Conservation (phyloP, 371 early-diverging fungal species). For the Circinella minor region DNA sequence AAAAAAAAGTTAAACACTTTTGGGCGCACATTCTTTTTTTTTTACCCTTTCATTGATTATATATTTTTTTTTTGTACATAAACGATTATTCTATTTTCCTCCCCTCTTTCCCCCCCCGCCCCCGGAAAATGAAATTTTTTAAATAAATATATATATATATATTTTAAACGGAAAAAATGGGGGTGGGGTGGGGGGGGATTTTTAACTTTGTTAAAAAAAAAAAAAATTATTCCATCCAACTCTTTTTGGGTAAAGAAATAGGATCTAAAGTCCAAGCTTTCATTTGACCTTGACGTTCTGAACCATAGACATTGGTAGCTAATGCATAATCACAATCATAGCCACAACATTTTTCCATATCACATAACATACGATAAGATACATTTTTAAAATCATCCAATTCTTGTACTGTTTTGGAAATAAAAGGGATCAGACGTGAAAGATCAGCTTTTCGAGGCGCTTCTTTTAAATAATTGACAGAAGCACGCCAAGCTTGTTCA, state of each 20-base stretch:
- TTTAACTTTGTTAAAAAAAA: too few species aligned
- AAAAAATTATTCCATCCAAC: conserved; percentile 14
- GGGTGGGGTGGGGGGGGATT: too few species aligned
- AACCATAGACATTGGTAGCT: conserved; percentile 16
- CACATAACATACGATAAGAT: conserved; percentile 19
- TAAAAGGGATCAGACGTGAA: conserved; percentile 17
- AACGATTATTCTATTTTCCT: conserved; percentile 1
- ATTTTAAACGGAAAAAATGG: too few species aligned
- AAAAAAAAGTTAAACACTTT: too few species aligned
- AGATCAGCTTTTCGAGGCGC: conserved; percentile 23
- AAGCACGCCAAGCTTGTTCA: neutral
- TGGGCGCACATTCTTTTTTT: too few species aligned
- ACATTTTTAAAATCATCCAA: conserved; percentile 15
- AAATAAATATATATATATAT: too few species aligned
- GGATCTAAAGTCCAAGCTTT: conserved; percentile 16
- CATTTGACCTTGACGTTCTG: conserved; percentile 8
- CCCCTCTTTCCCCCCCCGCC: too few species aligned
- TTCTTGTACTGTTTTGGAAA: conserved; percentile 19
- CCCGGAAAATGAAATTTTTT: too few species aligned
- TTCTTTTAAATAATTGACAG: conserved; percentile 21
- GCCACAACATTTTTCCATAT: conserved; percentile 23
- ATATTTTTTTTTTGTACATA: conserved; percentile 10
- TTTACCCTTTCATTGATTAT: too few species aligned
- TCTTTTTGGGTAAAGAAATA: neutral
- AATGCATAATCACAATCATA: conserved; percentile 14